Percentiles rank a stretch among this genome's conserved stretches.
Conservation (phyloP, 306 rosid species). For the Luffa aegyptiaca region DNA sequence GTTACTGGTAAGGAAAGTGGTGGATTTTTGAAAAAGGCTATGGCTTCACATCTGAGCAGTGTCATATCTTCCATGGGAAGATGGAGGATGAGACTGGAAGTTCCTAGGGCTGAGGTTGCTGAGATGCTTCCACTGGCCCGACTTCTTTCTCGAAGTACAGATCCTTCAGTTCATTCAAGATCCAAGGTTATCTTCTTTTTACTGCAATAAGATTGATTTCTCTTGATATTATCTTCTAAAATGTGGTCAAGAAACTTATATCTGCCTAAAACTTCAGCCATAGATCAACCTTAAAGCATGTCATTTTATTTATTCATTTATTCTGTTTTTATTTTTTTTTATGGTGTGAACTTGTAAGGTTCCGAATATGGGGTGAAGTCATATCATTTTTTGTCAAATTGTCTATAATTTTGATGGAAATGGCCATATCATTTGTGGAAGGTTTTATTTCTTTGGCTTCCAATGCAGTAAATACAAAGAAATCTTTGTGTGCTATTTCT, state of each 20-base stretch:
- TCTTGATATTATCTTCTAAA: conserved; percentile 1
- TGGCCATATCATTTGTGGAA: not conserved
- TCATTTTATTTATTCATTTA: not conserved
- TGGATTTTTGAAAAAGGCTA: conserved; percentile 37
- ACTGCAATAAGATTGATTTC: conserved; percentile 13
- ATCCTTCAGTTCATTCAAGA: conserved; percentile 76
- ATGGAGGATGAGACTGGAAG: conserved; percentile 96
- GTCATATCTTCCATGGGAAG: conserved; percentile 92
- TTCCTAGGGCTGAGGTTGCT: conserved; percentile 73
- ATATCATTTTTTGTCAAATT: not conserved
- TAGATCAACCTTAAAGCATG: not conserved
- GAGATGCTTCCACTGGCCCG: conserved; percentile 98
- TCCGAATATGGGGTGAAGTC: not conserved
- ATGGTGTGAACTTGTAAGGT: not conserved
- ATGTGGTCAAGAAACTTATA: not conserved
- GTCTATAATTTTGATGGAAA: not conserved
- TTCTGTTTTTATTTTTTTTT: not conserved
- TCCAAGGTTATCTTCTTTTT: conserved; percentile 61
- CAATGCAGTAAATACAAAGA: not conserved
- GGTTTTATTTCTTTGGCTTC: not conserved
- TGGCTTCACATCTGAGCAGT: conserved; percentile 71
- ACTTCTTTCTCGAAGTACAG: conserved; percentile 72
- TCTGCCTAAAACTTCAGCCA: conserved; percentile 1
- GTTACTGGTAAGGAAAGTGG: conserved; percentile 42
- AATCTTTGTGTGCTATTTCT: not conserved